These are phyloP conservation scores for Solanum rostratum DNA, from an alignment of 257 asterid species.

Conservation along the genomic window DNA sequence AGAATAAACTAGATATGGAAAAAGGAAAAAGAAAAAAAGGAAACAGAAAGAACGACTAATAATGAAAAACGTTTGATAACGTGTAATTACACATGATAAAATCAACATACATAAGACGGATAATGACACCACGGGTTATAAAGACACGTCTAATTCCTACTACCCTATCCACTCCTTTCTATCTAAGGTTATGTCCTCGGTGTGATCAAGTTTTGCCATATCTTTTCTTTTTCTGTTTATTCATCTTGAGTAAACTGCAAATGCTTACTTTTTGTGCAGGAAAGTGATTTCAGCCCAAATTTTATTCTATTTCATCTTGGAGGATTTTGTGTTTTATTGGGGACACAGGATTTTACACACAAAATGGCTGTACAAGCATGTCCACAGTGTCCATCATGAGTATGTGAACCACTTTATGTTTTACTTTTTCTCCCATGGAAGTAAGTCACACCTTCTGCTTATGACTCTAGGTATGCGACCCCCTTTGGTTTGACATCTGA, in stretches of 20 bases:
- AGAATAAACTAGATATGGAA: too few species aligned
- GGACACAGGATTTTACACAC: slow-evolving; percentile 93
- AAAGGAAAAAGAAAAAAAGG: too few species aligned
- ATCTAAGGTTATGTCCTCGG: too few species aligned
- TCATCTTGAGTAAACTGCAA: background rate
- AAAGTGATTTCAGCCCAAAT: slow-evolving; percentile 75
- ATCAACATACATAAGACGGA: too few species aligned
- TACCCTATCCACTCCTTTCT: too few species aligned
- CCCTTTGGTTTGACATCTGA: slow-evolving; percentile 99
- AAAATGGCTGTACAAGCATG: slow-evolving; percentile 98
- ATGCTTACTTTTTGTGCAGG: slow-evolving; percentile 49
- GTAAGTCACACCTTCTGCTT: background rate
- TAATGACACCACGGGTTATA: too few species aligned
- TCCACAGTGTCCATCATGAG: slow-evolving; percentile 99
- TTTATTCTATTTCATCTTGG: slow-evolving; percentile 81
- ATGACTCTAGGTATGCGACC: slow-evolving; percentile 63
- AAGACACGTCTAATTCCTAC: too few species aligned
- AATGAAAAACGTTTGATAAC: too few species aligned
- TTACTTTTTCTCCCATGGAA: background rate
- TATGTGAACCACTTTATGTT: slow-evolving; percentile 27
- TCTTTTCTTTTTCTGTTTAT: background rate
- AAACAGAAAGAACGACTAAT: too few species aligned
- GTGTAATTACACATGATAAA: too few species aligned
- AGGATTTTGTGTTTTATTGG: slow-evolving; percentile 96
- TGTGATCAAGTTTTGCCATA: too few species aligned